These are phyloP conservation scores for Cordyceps cicadae DNA, from an alignment of 2,329 filamentous ascomycete genomes.

Conservation along the genomic window DNA sequence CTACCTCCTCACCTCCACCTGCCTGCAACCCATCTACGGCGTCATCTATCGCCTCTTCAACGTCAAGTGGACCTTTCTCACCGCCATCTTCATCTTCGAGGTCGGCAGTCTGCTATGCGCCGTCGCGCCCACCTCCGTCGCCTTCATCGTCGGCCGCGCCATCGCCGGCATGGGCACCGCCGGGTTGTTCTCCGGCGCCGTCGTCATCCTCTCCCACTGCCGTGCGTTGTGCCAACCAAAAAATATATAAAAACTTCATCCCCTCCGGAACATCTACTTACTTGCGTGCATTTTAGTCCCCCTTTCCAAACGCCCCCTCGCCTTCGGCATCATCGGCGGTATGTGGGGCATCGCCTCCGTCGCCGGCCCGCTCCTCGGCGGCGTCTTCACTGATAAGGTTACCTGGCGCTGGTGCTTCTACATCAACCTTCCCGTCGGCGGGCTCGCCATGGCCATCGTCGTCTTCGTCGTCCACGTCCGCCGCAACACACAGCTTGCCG, in stretches of 20 bases:
- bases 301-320: slow-evolving; percentile 43
- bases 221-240: slow-evolving; percentile 19
- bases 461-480: slow-evolving; percentile 37
- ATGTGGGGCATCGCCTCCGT: slow-evolving; percentile 50
- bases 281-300: slow-evolving; percentile 33
- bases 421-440: slow-evolving; percentile 39
- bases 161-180: slow-evolving; percentile 44
- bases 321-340: slow-evolving; percentile 45
- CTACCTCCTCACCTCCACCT: slow-evolving; percentile 41
- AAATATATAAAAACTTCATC: background rate
- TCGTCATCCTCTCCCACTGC: slow-evolving; percentile 38
- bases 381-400: slow-evolving; percentile 39
- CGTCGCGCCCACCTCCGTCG: slow-evolving; percentile 35
- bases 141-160: slow-evolving; percentile 45
- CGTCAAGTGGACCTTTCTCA: slow-evolving; percentile 38
- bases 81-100: slow-evolving; percentile 35
- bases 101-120: slow-evolving; percentile 36
- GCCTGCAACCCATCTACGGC: slow-evolving; percentile 42
- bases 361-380: slow-evolving; percentile 42
- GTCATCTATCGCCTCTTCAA: slow-evolving; percentile 42
- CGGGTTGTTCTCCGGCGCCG: slow-evolving; percentile 42
- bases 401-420: slow-evolving; percentile 48
- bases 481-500: slow-evolving; percentile 26
- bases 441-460: slow-evolving; percentile 39
- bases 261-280: too few relatives aligned